These are phyloP conservation scores for Fusarium odoratissimum DNA, from an alignment of 2,329 filamentous ascomycete species.

Conservation along the genomic window DNA sequence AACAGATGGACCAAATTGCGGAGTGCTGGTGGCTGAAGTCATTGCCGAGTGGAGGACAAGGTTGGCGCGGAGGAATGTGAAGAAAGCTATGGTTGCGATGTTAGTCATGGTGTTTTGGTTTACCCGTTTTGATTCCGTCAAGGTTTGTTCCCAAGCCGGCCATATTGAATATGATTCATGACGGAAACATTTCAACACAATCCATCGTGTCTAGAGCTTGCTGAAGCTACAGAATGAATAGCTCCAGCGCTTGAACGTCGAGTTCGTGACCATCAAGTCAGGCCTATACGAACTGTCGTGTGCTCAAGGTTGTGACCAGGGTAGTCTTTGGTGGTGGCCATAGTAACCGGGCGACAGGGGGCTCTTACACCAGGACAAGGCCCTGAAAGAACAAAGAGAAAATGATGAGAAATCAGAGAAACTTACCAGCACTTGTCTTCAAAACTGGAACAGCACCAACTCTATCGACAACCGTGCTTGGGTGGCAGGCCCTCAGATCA, in stretches of 20 bases:
- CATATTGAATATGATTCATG: not conserved
- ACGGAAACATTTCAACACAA: not conserved
- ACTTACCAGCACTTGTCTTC: slow-evolving; percentile 70
- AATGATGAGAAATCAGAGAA: slow-evolving; percentile 24
- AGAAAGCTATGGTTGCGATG: slow-evolving; percentile 71
- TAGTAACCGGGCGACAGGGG: slow-evolving; percentile 37
- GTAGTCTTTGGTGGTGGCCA: slow-evolving; percentile 31
- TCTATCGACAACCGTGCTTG: slow-evolving; percentile 63
- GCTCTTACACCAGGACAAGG: slow-evolving; percentile 22
- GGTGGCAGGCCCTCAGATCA: slow-evolving; percentile 60
- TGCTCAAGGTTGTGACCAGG: slow-evolving; percentile 17
- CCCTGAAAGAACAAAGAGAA: slow-evolving; percentile 4
- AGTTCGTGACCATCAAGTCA: not conserved
- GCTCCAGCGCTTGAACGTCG: not conserved
- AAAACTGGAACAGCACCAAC: slow-evolving; percentile 68
- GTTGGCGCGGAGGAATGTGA: slow-evolving; percentile 84
- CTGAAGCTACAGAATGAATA: not conserved
- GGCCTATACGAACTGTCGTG: slow-evolving; percentile 5
- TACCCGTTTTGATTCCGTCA: not conserved
- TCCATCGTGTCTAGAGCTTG: not conserved
- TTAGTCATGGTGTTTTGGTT: slow-evolving; percentile 33
- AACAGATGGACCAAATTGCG: slow-evolving; percentile 66
- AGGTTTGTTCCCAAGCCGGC: not conserved
- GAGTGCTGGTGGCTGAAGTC: slow-evolving; percentile 73
- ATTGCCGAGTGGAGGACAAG: slow-evolving; percentile 75